A percentile compares a stretch with the other conserved stretches of the same genome.
phyloP scores from a whole-genome alignment of 148 eudicot genomes.

The Heliamphora exappendiculata region DNA sequence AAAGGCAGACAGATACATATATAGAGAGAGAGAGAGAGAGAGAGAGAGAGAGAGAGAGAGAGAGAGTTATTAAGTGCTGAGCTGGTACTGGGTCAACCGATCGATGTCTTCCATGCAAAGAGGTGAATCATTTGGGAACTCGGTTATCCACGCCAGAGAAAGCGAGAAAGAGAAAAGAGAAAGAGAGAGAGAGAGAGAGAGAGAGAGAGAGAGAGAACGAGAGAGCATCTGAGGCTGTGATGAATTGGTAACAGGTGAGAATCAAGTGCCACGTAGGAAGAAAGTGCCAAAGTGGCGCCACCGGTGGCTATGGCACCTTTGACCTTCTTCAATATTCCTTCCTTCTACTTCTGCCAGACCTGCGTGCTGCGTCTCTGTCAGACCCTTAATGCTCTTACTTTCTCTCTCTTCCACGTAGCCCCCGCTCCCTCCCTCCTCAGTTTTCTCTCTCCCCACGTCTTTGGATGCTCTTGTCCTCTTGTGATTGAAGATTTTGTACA shows the following conservation, averaged over 20 bases:
- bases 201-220: too few species aligned
- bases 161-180: background rate
- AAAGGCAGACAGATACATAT: too few species aligned
- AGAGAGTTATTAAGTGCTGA: background rate
- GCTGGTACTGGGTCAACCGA: background rate
- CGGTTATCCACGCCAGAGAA: background rate
- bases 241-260: background rate
- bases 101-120: background rate
- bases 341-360: background rate
- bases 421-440: conserved; percentile 6
- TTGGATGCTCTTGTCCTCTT: background rate
- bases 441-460: background rate
- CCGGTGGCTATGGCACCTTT: background rate
- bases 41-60: background rate
- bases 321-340: background rate
- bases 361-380: too few species aligned
- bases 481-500: too few species aligned
- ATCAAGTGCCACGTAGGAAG: background rate
- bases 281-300: background rate
- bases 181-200: conserved; percentile 1
- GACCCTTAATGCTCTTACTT: background rate
- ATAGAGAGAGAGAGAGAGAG: background rate
- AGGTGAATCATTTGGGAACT: background rate
- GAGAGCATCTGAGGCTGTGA: background rate
- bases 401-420: too few species aligned